Evolutionary conservation across 176 grass and related monocot species (phyloP).

Genomic region (Bonia amplexicaulis): DNA sequence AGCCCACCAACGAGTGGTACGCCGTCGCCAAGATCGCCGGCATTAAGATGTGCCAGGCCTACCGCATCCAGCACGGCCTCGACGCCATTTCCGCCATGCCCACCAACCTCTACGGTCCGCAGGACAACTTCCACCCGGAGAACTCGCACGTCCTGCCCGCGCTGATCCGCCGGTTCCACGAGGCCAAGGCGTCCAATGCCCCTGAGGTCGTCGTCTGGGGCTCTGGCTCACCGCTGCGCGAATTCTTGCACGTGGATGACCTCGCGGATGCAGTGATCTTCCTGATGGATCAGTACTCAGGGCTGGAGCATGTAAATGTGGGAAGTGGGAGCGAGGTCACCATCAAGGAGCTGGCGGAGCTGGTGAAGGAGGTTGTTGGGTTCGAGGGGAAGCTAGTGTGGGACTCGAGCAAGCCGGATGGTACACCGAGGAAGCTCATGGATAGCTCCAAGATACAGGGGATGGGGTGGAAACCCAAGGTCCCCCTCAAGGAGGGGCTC

Average conservation of each 20-base stretch:
- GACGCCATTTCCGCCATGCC: conserved; percentile 79
- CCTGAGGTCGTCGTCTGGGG: conserved; percentile 68
- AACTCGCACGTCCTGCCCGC: conserved; percentile 63
- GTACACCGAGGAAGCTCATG: conserved; percentile 84
- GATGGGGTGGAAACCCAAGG: conserved; percentile 68
- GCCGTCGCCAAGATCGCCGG: conserved; percentile 81
- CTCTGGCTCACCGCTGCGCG: conserved; percentile 59
- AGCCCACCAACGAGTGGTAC: conserved; percentile 92
- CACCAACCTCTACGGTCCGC: conserved; percentile 76
- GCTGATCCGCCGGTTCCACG: conserved; percentile 65
- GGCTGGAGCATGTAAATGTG: conserved; percentile 67
- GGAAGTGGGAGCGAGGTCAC: conserved; percentile 68
- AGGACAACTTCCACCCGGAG: conserved; percentile 72
- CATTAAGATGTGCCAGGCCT: conserved; percentile 88
- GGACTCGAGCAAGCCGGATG: conserved; percentile 63
- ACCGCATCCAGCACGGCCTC: conserved; percentile 73
- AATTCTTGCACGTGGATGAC: conserved; percentile 72
- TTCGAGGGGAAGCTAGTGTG: conserved; percentile 65
- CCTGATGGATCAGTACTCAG: conserved; percentile 65
- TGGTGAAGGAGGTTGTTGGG: conserved; percentile 64
- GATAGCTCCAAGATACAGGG: conserved; percentile 69
- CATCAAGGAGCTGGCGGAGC: conserved; percentile 68
- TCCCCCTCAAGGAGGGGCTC: conserved; percentile 56
- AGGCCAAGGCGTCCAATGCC: conserved; percentile 45
- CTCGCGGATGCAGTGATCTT: conserved; percentile 64